Evolutionary conservation across 768 basidiomycete genomes (phyloP), one percentile per base, ranked within the genome.

Genomic region (Austroboletus festivus): DNA sequence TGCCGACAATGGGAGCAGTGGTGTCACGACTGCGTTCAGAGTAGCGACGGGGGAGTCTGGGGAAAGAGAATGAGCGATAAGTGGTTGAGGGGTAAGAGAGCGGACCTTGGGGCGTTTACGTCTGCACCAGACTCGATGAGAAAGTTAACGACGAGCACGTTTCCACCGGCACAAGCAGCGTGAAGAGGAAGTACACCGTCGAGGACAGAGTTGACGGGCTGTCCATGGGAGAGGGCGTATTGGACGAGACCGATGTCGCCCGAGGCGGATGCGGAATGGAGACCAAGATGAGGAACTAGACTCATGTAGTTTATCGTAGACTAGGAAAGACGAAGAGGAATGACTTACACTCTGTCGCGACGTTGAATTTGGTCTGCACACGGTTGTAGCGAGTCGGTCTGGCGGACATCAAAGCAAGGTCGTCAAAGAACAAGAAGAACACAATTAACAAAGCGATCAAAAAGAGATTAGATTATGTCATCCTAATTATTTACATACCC

Each of bases 141-240:
- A 54, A 94, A 76, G 59, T 82, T 80, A 34, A 98, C 93, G 38
- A 97, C 89, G 48, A 84, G 79, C 47, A 88, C 89, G 62, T 82
- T 89, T 2, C 96, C 96, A 20, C 91, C 91, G 0, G 92, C 88
- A 57, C 84, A 89, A 2, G 95, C 96, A 4, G 93, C 94, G 63
- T 99, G 96, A 9, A 99, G 77, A 3, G 96, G 94, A n/a, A 96
- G 82, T 3, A 99, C 89, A 30, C 96, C 96, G 63, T 95, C 91
- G 45, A 97, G 80, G 26, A 96, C 91, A 5, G 93, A 89, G 68
- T 99, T 97, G 68, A 95, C 83, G 10, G 96, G 95, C 60, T 98
- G 96, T 8, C 95, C 95, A 59, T 94, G 86, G 3, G 84, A 82
- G 20, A 99, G 77, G 2, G 96, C 96, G 67, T 92, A 96, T 64